Evolutionary conservation across 1,284 basidiomycete genomes (phyloP).

Genomic region (Pseudozyma hubeiensis): DNA sequence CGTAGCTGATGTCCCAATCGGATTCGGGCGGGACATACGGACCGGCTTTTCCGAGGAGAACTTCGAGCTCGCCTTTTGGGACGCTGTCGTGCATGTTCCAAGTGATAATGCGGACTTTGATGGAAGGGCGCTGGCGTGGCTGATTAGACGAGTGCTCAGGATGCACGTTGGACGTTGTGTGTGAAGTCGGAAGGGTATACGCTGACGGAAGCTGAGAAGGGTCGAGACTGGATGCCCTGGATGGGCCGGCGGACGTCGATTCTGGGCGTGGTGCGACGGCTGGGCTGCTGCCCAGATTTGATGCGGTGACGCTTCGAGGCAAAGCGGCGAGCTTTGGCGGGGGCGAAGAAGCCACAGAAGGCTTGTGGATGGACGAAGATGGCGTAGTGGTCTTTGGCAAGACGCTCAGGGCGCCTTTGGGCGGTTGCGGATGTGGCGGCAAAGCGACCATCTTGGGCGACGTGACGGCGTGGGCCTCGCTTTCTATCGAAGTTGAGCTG

Average conservation of each 20-base stretch:
- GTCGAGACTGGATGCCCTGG: constrained; percentile 40
- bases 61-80: constrained; percentile 79
- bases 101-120: constrained; percentile 72
- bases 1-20: constrained; percentile 53
- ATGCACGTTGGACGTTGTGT: not conserved
- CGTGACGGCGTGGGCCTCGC: constrained; percentile 3
- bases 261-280: constrained; percentile 5
- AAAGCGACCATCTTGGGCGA: constrained; percentile 8
- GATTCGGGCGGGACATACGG: constrained; percentile 70
- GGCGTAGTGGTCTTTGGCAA: constrained; percentile 3
- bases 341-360: constrained; percentile 11
- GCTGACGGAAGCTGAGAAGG: constrained; percentile 21
- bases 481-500: constrained; percentile 31
- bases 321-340: constrained; percentile 20
- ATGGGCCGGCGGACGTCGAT: constrained; percentile 14
- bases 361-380: not conserved
- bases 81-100: constrained; percentile 72
- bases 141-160: constrained; percentile 1
- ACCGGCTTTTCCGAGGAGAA: constrained; percentile 78
- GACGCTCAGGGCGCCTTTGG: constrained; percentile 30
- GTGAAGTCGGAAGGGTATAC: not conserved
- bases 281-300: constrained; percentile 15
- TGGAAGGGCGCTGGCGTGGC: constrained; percentile 52
- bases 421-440: constrained; percentile 5
- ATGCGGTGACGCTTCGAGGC: constrained; percentile 27